Conservation (phyloP, 1,284 basidiomycete species). For the Lignosus rhinocerotis region DNA sequence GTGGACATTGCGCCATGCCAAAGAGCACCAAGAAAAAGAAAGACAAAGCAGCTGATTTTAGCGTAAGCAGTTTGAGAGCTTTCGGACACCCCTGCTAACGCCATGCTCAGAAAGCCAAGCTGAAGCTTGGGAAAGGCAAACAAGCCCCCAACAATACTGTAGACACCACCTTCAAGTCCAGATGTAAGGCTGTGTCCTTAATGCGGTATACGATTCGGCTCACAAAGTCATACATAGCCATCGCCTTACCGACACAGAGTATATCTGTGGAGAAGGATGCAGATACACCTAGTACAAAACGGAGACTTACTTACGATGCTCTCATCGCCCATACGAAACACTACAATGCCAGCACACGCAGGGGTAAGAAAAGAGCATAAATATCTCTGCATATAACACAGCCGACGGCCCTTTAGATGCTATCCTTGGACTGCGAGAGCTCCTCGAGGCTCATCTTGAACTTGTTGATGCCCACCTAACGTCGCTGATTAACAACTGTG, state of each 20-base stretch:
- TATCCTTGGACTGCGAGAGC: slow-evolving; percentile 78
- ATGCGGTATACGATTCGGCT: not conserved
- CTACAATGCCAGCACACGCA: slow-evolving; percentile 75
- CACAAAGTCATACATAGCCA: slow-evolving; percentile 53
- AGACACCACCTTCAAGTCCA: slow-evolving; percentile 94
- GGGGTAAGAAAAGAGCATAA: slow-evolving; percentile 46
- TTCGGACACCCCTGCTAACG: not conserved
- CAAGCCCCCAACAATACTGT: slow-evolving; percentile 81
- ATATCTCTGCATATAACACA: not conserved
- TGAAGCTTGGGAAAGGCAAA: slow-evolving; percentile 96
- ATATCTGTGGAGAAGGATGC: slow-evolving; percentile 58
- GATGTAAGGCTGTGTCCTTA: slow-evolving; percentile 55
- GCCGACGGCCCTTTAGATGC: slow-evolving; percentile 56
- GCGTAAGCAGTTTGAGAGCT: slow-evolving; percentile 44
- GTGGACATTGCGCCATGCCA: slow-evolving; percentile 56
- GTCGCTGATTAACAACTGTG: slow-evolving; percentile 65
- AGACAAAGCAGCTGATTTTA: slow-evolving; percentile 87
- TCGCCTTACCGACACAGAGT: slow-evolving; percentile 86
- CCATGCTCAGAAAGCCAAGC: slow-evolving; percentile 80
- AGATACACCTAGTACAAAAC: slow-evolving; percentile 67
- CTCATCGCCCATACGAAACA: slow-evolving; percentile 83
- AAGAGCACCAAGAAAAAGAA: slow-evolving; percentile 86
- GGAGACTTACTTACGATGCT: slow-evolving; percentile 79
- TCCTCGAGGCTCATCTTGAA: slow-evolving; percentile 68
- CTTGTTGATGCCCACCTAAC: slow-evolving; percentile 61